Evolutionary conservation across 2,329 filamentous ascomycete species (phyloP).

Genomic region (Alternaria sp.): DNA sequence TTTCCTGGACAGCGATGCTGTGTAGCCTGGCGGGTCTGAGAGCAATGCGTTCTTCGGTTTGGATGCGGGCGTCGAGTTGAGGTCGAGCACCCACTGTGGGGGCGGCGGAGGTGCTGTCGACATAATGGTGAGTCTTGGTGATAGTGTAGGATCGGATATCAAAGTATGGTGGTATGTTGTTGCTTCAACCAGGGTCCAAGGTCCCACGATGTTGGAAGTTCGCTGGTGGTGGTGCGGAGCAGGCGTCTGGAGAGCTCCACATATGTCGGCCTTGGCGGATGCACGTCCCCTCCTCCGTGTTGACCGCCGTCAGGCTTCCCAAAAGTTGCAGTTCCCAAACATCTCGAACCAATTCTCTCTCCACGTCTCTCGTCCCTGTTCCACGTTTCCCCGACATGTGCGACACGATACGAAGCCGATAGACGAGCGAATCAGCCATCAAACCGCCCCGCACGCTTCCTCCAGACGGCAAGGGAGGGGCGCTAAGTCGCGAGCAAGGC

Average conservation of each 20-base stretch:
- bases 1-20: slow-evolving; percentile 57
- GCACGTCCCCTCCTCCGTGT: slow-evolving; percentile 40
- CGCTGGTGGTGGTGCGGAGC: slow-evolving; percentile 14
- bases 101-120: slow-evolving; percentile 54
- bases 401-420: slow-evolving; percentile 20
- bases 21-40: slow-evolving; percentile 87
- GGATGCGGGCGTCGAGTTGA: slow-evolving; percentile 73
- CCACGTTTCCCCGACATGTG: slow-evolving; percentile 30
- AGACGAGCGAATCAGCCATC: slow-evolving; percentile 24
- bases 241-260: slow-evolving; percentile 17
- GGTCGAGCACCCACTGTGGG: slow-evolving; percentile 84
- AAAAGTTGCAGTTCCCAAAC: slow-evolving; percentile 27
- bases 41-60: slow-evolving; percentile 74
- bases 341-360: slow-evolving; percentile 8
- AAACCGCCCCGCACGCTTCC: slow-evolving; percentile 21
- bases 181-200: background rate
- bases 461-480: slow-evolving; percentile 30
- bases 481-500: slow-evolving; percentile 42
- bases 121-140: slow-evolving; percentile 21
- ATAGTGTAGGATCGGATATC: background rate
- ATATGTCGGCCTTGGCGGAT: slow-evolving; percentile 29
- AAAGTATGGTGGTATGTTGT: background rate
- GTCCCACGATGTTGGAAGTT: slow-evolving; percentile 5
- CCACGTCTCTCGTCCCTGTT: background rate
- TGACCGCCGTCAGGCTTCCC: slow-evolving; percentile 28